These are phyloP conservation scores for Fusarium sublunatum DNA, from an alignment of 2,329 filamentous ascomycete species.

Conservation along the genomic window DNA sequence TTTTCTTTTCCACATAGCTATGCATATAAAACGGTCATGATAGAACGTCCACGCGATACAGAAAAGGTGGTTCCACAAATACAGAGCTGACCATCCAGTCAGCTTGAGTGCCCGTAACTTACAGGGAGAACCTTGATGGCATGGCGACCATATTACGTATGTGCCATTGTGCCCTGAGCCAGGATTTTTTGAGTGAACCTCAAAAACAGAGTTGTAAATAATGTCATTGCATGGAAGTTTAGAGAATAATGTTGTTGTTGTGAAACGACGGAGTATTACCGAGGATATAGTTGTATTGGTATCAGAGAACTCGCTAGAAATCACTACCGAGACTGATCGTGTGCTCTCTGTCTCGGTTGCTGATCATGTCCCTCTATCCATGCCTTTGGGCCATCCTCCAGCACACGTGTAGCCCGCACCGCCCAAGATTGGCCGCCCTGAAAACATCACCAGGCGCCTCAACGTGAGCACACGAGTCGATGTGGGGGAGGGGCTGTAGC, in stretches of 20 bases:
- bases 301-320: too few relatives aligned
- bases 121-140: slow-evolving; percentile 40
- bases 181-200: slow-evolving; percentile 19
- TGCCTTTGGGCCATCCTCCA: slow-evolving; percentile 8
- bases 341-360: slow-evolving; percentile 19
- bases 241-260: too few relatives aligned
- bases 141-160: slow-evolving; percentile 15
- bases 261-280: too few relatives aligned
- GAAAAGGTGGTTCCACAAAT: slow-evolving; percentile 20
- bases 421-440: slow-evolving; percentile 42
- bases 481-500: slow-evolving; percentile 15
- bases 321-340: slow-evolving; percentile 21
- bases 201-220: slow-evolving; percentile 4
- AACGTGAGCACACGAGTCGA: slow-evolving; percentile 34
- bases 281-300: too few relatives aligned
- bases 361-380: slow-evolving; percentile 1
- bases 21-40: slow-evolving; percentile 14
- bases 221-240: too few relatives aligned
- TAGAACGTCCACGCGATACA: slow-evolving; percentile 29
- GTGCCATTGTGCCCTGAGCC: slow-evolving; percentile 8
- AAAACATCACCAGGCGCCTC: slow-evolving; percentile 32
- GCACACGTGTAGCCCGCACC: slow-evolving; percentile 43
- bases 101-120: slow-evolving; percentile 1
- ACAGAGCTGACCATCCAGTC: not conserved
- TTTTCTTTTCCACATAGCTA: not conserved